Percentiles rank a stretch among this genome's conserved stretches.
Evolutionary conservation across 208 protist species (phyloP).

Genomic region (Borovskyia barvae): DNA sequence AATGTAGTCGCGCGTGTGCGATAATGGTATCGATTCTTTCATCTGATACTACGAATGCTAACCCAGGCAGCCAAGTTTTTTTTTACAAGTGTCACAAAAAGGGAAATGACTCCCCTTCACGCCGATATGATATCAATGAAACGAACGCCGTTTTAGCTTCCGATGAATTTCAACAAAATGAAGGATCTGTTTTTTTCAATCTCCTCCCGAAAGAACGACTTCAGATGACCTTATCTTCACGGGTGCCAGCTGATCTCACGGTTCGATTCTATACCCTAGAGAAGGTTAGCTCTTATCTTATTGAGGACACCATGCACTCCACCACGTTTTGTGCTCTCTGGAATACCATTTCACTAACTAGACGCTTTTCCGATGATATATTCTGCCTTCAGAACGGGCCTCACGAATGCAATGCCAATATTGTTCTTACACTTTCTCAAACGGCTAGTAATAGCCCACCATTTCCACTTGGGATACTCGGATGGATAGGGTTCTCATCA

Average conservation of each 20-base stretch:
- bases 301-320: constrained; percentile 21
- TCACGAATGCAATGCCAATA: constrained; percentile 7
- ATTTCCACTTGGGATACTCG: constrained; percentile 23
- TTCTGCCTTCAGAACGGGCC: constrained; percentile 33
- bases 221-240: constrained; percentile 48
- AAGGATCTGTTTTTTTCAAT: constrained; percentile 40
- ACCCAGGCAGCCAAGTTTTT: constrained; percentile 19
- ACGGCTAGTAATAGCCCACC: constrained; percentile 7
- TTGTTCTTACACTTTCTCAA: constrained; percentile 53
- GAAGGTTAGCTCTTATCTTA: constrained; percentile 11
- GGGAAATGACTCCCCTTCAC: background rate
- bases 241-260: constrained; percentile 20
- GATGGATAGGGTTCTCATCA: constrained; percentile 15
- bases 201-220: constrained; percentile 37
- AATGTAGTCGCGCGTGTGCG: constrained; percentile 14
- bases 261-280: constrained; percentile 22
- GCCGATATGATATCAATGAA: constrained; percentile 47
- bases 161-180: constrained; percentile 10
- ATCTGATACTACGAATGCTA: background rate
- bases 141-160: constrained; percentile 47
- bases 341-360: constrained; percentile 20
- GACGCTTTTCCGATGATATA: constrained; percentile 29
- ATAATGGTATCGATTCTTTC: constrained; percentile 39
- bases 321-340: constrained; percentile 27
- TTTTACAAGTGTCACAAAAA: constrained; percentile 25